Evolutionary conservation across 768 basidiomycete species (phyloP).

Genomic region (Suillus occidentalis): DNA sequence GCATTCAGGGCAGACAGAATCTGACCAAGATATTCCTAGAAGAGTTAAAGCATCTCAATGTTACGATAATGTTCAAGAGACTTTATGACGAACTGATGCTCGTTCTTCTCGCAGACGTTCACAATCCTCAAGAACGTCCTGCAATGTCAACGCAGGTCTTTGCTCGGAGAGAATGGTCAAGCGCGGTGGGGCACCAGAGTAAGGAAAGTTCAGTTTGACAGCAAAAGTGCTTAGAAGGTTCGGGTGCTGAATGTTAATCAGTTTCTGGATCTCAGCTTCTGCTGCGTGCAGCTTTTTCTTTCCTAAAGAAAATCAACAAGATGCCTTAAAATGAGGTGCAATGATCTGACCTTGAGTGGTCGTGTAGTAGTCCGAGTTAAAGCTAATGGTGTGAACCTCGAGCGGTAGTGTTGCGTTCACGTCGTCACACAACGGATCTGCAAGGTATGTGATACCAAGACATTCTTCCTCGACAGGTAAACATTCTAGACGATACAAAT

Average conservation of each 20-base stretch:
- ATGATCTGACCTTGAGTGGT: conserved; percentile 53
- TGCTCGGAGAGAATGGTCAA: conserved; percentile 74
- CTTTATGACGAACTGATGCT: conserved; percentile 50
- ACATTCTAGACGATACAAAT: background rate
- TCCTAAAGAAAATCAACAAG: conserved; percentile 33
- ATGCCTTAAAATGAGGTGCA: background rate
- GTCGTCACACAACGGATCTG: conserved; percentile 75
- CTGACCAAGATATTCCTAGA: conserved; percentile 73
- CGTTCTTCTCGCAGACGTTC: conserved; percentile 73
- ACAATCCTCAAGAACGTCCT: conserved; percentile 76
- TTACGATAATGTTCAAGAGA: background rate
- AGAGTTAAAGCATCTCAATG: conserved; percentile 1
- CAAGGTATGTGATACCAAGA: conserved; percentile 67
- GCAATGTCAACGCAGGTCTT: conserved; percentile 60
- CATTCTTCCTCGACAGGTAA: conserved; percentile 42
- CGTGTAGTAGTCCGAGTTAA: conserved; percentile 68
- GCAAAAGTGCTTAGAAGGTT: conserved; percentile 70
- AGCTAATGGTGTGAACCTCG: conserved; percentile 66
- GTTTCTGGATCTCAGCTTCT: conserved; percentile 62
- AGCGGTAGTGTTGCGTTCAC: conserved; percentile 56
- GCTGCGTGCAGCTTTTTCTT: conserved; percentile 69
- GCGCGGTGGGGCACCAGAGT: conserved; percentile 48
- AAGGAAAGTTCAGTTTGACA: conserved; percentile 59
- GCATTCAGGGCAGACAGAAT: conserved; percentile 69
- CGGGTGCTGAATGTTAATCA: conserved; percentile 58